phyloP scores from a whole-genome alignment of 495 filamentous ascomycete genomes.

The Talaromyces borbonicus region DNA sequence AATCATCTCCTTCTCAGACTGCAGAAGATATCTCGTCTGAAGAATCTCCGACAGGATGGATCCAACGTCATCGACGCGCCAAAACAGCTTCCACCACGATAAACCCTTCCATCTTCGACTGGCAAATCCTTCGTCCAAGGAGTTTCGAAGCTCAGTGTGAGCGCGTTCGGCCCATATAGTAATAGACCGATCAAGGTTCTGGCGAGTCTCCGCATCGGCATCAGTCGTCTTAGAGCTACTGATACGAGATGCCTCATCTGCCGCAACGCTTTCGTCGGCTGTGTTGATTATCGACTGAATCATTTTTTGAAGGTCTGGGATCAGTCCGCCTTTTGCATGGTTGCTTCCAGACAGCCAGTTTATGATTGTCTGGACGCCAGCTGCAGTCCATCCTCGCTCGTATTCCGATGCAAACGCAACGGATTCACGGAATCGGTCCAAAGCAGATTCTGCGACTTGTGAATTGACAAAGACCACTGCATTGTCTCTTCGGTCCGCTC shows the following conservation, averaged over 20 bases:
- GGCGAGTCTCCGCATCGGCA: conserved; percentile 31
- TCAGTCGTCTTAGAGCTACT: conserved; percentile 22
- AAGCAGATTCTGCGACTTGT: conserved; percentile 42
- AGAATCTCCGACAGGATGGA: conserved; percentile 73
- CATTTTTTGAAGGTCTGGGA: conserved; percentile 53
- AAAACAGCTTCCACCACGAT: conserved; percentile 91
- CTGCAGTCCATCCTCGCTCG: conserved; percentile 63
- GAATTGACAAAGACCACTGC: conserved; percentile 45
- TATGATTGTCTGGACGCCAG: conserved; percentile 52
- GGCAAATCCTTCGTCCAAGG: conserved; percentile 64
- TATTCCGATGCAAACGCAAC: conserved; percentile 58
- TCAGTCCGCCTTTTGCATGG: conserved; percentile 35
- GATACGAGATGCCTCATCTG: conserved; percentile 35
- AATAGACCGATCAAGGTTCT: conserved; percentile 46
- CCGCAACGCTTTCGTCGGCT: conserved; percentile 42
- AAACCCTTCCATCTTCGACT: conserved; percentile 62
- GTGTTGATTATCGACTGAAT: conserved; percentile 56
- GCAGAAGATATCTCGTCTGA: conserved; percentile 57
- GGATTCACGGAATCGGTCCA: conserved; percentile 56
- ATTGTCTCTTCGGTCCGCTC: conserved; percentile 17
- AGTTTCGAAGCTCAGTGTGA: conserved; percentile 72
- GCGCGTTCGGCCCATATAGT: conserved; percentile 65
- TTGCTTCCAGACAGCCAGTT: conserved; percentile 57
- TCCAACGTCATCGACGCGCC: conserved; percentile 84
- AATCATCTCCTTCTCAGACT: conserved; percentile 64